Conservation (phyloP, 768 basidiomycete species). For the Tricholoma saponaceum region DNA sequence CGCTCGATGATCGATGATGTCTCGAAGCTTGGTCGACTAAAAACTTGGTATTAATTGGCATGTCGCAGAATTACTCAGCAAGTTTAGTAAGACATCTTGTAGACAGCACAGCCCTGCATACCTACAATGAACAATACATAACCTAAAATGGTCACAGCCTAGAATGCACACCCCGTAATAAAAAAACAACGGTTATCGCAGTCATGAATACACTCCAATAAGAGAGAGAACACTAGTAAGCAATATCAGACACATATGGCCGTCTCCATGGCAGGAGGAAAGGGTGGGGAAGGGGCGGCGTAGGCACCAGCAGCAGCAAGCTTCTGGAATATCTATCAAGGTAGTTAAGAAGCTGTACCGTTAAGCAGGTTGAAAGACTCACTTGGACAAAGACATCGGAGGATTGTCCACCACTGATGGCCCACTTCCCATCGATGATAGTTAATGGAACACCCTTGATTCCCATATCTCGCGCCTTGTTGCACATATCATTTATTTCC, state of each 20-base stretch:
- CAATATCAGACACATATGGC: conserved; percentile 10
- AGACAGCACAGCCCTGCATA: too few species aligned
- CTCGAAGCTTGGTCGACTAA: too few species aligned
- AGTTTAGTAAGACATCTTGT: too few species aligned
- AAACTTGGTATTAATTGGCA: too few species aligned
- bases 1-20: too few species aligned
- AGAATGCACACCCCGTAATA: too few species aligned
- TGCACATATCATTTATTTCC: conserved; percentile 61
- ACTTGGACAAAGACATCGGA: conserved; percentile 70
- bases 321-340: conserved; percentile 44
- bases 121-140: too few species aligned
- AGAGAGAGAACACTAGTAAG: neutral
- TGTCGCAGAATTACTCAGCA: neutral
- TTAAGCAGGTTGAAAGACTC: conserved; percentile 13
- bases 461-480: conserved; percentile 58
- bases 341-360: neutral
- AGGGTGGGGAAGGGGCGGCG: conserved; percentile 30
- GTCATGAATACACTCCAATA: neutral
- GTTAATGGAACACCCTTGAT: conserved; percentile 79
- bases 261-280: conserved; percentile 29
- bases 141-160: too few species aligned
- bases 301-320: conserved; percentile 36
- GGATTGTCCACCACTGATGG: conserved; percentile 69
- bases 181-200: neutral
- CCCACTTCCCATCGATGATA: conserved; percentile 77